These are phyloP conservation scores for Ceratobasidium sp. DNA, from an alignment of 1,284 basidiomycete species.

Conservation along the genomic window DNA sequence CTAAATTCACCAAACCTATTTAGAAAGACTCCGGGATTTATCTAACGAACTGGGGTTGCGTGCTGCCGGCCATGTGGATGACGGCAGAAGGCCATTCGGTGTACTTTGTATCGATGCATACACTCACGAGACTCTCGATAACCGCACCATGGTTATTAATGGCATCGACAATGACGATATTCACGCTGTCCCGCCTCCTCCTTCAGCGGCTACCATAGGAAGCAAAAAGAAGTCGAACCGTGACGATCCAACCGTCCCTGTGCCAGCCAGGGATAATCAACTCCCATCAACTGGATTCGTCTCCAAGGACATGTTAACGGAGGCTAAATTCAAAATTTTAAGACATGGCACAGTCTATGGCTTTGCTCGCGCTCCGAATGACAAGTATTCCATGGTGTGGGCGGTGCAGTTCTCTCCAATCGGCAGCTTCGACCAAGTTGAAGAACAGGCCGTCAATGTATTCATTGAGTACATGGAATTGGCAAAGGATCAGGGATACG, in stretches of 20 bases:
- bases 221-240: too few species aligned
- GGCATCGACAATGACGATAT: neutral
- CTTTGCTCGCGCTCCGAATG: neutral
- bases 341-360: neutral
- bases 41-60: neutral
- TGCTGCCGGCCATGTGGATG: neutral
- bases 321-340: neutral
- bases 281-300: neutral
- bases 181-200: too few species aligned
- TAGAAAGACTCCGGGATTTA: neutral
- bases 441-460: neutral
- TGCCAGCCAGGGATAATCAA: neutral
- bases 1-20: too few species aligned
- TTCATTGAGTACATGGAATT: neutral
- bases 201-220: too few species aligned
- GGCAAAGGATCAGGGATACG: neutral
- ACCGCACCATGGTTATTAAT: neutral
- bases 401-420: neutral
- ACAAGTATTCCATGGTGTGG: neutral
- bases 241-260: neutral
- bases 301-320: neutral
- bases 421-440: neutral
- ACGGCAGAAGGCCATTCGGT: neutral
- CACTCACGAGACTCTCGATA: neutral
- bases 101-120: slow-evolving; percentile 1